Conservation (phyloP, 2,329 filamentous ascomycete genomes). For the Tolypocladium guangdongense region DNA sequence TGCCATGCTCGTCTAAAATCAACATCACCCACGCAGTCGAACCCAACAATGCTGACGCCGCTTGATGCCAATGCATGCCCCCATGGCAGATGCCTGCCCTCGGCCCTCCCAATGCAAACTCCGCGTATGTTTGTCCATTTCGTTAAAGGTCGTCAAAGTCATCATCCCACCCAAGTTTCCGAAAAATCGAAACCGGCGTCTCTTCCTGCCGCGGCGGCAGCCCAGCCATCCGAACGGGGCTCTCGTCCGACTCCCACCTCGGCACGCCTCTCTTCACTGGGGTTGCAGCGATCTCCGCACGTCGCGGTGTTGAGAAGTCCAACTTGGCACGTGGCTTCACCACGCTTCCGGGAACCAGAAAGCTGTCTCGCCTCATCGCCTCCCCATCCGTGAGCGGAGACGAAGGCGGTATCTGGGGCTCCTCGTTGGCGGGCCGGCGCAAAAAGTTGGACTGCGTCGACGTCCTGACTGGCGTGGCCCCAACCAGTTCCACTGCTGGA, state of each 20-base stretch:
- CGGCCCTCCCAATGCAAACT: conserved; percentile 5
- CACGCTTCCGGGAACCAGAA: conserved; percentile 6
- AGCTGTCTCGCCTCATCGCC: conserved; percentile 5
- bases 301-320: conserved; percentile 7
- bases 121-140: conserved; percentile 6
- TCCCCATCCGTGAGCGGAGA: conserved; percentile 22
- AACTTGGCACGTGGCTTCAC: conserved; percentile 8
- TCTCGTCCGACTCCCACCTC: conserved; percentile 6
- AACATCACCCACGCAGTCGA: not conserved
- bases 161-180: conserved; percentile 47
- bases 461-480: conserved; percentile 19
- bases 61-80: not conserved
- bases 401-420: conserved; percentile 21
- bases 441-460: conserved; percentile 15
- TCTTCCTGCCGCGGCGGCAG: conserved; percentile 13
- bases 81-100: not conserved
- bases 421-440: conserved; percentile 14
- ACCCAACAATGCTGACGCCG: not conserved
- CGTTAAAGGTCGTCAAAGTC: conserved; percentile 38
- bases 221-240: conserved; percentile 5
- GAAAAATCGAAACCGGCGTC: conserved; percentile 34
- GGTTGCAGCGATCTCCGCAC: conserved; percentile 23
- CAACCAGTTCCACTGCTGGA: conserved; percentile 17
- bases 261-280: conserved; percentile 24
- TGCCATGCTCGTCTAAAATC: not conserved